Evolutionary conservation across 345 rosid species (phyloP), one percentile per base, ranked within the genome.

Genomic region (Combretum micranthum): DNA sequence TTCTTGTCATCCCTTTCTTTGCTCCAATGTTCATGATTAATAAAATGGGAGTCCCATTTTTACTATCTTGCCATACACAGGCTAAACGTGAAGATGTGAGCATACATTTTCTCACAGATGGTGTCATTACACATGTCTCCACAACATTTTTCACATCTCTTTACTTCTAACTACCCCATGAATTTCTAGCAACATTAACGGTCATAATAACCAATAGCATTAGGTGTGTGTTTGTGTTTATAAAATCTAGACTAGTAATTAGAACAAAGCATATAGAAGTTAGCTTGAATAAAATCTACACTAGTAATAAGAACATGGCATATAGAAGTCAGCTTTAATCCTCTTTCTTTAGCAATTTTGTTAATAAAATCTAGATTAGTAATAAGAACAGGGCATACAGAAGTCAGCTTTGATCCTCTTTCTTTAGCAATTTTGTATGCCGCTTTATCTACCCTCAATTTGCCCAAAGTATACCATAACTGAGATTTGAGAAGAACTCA

Each of bases 391-490:
- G 94, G 82, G 52, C 91, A 81, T 44, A 84, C 79, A 20, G 82
- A 66, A 16, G 83, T 71, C 58, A 84, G 61, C 67, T 74, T 81
- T 20, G 83, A 37, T 20, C 88, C 91, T n/a, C 54, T 62, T 49
- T 75, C 80, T 22, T 78, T 69, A 4, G 93, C 82, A 16, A 75
- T 67, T 55, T 69, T 77, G 85, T 90, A 81, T 0, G 86, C 87
- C 12, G 69, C 72, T 49, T 70, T 82, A 78, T 92, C 98, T 2
- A 95, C 92, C 68, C 63, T 83, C n/a, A 86, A 73, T 74, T 88
- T 92, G 17, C 97, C 98, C 64, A 88, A 65, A 2, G 96, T 90
- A 73, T 83, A 83, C 90, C 96, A 80, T 3, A 88, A 83, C 96
- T 88, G 79, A 57, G 61, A 43, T 14, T 13, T n/a, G 6, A 44